A percentile compares a stretch with the other conserved stretches of the same genome.
These are phyloP conservation scores for Euphorbia peplus DNA, from an alignment of 345 rosid species.

Conservation along the genomic window DNA sequence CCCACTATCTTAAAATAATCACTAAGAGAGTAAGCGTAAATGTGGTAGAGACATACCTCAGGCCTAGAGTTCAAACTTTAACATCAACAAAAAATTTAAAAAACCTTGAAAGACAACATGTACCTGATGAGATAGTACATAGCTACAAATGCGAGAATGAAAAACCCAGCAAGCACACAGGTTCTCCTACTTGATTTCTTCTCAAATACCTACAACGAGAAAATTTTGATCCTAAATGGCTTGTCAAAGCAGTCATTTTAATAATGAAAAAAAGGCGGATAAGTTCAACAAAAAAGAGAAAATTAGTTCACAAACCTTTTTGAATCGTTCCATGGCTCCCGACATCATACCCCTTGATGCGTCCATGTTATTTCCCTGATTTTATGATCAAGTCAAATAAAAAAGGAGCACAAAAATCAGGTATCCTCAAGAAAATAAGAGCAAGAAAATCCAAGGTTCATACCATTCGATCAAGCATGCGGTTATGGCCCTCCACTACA, in stretches of 20 bases:
- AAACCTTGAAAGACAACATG: conserved; percentile 2
- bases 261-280: conserved; percentile 6
- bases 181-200: conserved; percentile 67
- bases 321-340: conserved; percentile 83
- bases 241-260: conserved; percentile 2
- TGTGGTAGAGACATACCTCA: background rate
- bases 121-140: conserved; percentile 68
- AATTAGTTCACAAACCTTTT: conserved; percentile 45
- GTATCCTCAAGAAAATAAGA: background rate
- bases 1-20: background rate
- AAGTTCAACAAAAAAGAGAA: background rate
- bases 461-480: conserved; percentile 74
- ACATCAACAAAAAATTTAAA: background rate
- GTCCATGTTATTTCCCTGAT: conserved; percentile 85
- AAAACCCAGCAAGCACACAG: conserved; percentile 57
- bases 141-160: conserved; percentile 50
- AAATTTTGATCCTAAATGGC: conserved; percentile 14
- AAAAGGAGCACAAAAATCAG: conserved; percentile 7
- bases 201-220: conserved; percentile 64
- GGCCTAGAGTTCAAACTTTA: background rate
- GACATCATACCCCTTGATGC: conserved; percentile 79
- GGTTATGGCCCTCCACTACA: conserved; percentile 87
- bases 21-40: background rate
- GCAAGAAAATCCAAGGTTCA: conserved; percentile 13
- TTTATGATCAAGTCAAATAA: conserved; percentile 22